phyloP scores from a whole-genome alignment of 371 early-diverging fungal species.

The Actinomortierella wolfii region DNA sequence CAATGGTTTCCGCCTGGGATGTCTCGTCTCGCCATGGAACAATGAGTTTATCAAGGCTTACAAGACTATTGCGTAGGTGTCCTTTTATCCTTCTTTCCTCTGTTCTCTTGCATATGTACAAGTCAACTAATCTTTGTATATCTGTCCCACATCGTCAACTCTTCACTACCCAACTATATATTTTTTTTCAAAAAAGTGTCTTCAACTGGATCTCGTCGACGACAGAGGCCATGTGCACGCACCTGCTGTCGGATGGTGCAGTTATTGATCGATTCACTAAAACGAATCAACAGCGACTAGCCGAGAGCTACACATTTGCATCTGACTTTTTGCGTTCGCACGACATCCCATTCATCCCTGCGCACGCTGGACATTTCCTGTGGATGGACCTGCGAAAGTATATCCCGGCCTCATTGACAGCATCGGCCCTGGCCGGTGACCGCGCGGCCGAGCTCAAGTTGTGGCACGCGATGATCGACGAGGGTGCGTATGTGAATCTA shows the following conservation, averaged over 20 bases:
- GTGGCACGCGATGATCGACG: slow-evolving; percentile 51
- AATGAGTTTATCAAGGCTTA: slow-evolving; percentile 48
- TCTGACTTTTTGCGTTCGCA: slow-evolving; percentile 49
- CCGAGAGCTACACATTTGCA: slow-evolving; percentile 51
- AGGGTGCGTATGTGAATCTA: slow-evolving; percentile 66
- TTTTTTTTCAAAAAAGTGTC: slow-evolving; percentile 24
- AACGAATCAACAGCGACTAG: slow-evolving; percentile 60
- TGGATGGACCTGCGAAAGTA: slow-evolving; percentile 58
- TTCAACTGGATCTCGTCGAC: slow-evolving; percentile 62
- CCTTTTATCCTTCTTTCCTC: neutral
- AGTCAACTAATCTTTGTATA: neutral
- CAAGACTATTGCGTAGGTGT: slow-evolving; percentile 47
- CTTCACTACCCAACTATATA: neutral
- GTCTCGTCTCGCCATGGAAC: slow-evolving; percentile 69
- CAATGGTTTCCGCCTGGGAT: slow-evolving; percentile 73
- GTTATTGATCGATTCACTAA: slow-evolving; percentile 65
- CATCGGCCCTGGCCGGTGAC: slow-evolving; percentile 18
- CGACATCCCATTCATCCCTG: slow-evolving; percentile 56
- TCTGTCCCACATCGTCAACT: neutral
- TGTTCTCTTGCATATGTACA: neutral
- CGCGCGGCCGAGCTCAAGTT: slow-evolving; percentile 45
- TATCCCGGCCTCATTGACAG: slow-evolving; percentile 13
- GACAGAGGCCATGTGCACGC: slow-evolving; percentile 58
- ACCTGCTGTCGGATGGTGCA: slow-evolving; percentile 57
- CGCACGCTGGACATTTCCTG: slow-evolving; percentile 72